phyloP scores from a whole-genome alignment of 345 rosid genomes.

The Eucalyptus tenuipes region DNA sequence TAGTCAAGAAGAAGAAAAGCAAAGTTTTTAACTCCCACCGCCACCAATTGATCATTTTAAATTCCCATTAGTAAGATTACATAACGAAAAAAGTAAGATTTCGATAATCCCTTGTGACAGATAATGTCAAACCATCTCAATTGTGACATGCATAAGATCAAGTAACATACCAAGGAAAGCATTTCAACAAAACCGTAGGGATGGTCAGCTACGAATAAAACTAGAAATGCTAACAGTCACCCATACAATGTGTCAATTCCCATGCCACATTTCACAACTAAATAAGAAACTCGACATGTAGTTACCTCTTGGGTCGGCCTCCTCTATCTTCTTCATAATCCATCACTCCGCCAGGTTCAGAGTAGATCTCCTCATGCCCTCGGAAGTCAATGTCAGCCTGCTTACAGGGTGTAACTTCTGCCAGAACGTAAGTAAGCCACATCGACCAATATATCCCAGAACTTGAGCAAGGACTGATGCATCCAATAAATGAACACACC shows the following conservation, averaged over 20 bases:
- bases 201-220: neutral
- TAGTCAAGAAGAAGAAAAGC: neutral
- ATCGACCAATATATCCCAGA: conserved; percentile 59
- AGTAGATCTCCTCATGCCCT: conserved; percentile 84
- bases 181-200: neutral
- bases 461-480: conserved; percentile 7
- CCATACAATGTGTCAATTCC: neutral
- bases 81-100: neutral
- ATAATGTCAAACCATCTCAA: neutral
- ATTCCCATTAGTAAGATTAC: neutral
- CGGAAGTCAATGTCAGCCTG: conserved; percentile 85
- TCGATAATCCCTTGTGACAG: neutral
- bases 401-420: conserved; percentile 95
- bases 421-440: conserved; percentile 98
- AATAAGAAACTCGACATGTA: neutral
- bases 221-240: neutral
- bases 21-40: neutral
- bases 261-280: neutral
- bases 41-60: neutral
- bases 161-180: neutral
- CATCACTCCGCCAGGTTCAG: conserved; percentile 99
- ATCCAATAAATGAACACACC: neutral
- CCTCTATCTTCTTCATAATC: conserved; percentile 88
- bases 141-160: neutral
- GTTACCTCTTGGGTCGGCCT: conserved; percentile 87